These are phyloP conservation scores for Papilionanthe hybrid DNA, from an alignment of 116 monocot species.

Conservation along the genomic window DNA sequence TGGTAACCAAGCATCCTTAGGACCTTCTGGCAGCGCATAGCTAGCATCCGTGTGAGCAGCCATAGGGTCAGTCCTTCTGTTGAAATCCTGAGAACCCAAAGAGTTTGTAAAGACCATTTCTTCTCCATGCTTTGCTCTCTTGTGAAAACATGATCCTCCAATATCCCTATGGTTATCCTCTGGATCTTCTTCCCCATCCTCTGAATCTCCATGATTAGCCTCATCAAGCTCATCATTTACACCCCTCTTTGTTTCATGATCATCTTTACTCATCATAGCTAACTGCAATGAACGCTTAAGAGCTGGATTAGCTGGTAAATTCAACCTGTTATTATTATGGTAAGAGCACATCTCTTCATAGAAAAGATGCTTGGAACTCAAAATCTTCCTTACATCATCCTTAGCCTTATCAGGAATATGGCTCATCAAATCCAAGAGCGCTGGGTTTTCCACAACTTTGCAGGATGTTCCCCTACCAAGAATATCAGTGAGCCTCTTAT, in stretches of 20 bases:
- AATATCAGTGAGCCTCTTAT: constrained; percentile 81
- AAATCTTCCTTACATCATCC: constrained; percentile 80
- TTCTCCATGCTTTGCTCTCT: constrained; percentile 41
- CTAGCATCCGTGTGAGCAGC: constrained; percentile 33
- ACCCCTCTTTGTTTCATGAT: constrained; percentile 32
- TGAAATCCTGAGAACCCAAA: constrained; percentile 24
- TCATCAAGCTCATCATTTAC: constrained; percentile 26
- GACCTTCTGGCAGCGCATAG: constrained; percentile 37
- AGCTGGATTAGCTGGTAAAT: constrained; percentile 69
- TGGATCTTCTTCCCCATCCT: constrained; percentile 38
- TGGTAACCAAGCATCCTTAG: constrained; percentile 18
- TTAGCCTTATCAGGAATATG: constrained; percentile 76
- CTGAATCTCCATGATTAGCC: constrained; percentile 31
- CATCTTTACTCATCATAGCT: constrained; percentile 59
- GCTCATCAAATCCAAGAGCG: constrained; percentile 68
- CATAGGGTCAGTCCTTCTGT: constrained; percentile 6
- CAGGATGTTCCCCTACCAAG: constrained; percentile 88
- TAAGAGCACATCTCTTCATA: constrained; percentile 99
- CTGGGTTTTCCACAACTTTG: constrained; percentile 77
- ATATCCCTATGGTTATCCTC: constrained; percentile 20
- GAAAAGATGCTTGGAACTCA: constrained; percentile 90
- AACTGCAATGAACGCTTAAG: constrained; percentile 57
- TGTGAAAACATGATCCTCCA: constrained; percentile 18
- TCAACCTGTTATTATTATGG: constrained; percentile 73
- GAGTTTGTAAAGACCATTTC: constrained; percentile 22